phyloP scores from a whole-genome alignment of 2,329 filamentous ascomycete genomes.

The Acephala macrosclerotiorum region DNA sequence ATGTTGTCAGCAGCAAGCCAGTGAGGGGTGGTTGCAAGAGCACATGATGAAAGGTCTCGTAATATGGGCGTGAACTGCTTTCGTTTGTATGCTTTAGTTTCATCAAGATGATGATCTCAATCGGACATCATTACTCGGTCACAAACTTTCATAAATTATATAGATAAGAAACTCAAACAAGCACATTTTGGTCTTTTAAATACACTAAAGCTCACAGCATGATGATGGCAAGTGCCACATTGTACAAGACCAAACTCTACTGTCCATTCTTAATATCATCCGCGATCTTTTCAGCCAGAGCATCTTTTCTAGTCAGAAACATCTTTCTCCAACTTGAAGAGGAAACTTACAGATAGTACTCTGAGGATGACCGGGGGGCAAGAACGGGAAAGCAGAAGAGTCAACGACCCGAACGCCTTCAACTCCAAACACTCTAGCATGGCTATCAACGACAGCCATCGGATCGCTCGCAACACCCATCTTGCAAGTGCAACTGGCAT shows the following conservation, averaged over 20 bases:
- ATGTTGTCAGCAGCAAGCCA: slow-evolving; percentile 26
- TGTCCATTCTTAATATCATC: slow-evolving; percentile 8
- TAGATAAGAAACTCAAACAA: too few relatives aligned
- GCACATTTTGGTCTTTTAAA: too few relatives aligned
- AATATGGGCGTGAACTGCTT: background rate
- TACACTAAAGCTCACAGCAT: too few relatives aligned
- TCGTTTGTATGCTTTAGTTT: background rate
- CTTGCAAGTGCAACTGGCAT: slow-evolving; percentile 61
- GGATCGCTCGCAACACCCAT: slow-evolving; percentile 58
- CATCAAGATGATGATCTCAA: background rate
- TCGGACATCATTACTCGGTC: background rate
- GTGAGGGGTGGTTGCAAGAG: background rate
- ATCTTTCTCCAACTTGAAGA: background rate
- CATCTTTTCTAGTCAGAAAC: background rate
- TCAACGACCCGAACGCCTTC: slow-evolving; percentile 37
- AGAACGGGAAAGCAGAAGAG: slow-evolving; percentile 32
- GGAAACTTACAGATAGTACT: slow-evolving; percentile 44
- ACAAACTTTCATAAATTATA: too few relatives aligned
- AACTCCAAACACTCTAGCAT: slow-evolving; percentile 37
- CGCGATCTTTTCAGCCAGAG: slow-evolving; percentile 6
- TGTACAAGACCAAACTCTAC: background rate
- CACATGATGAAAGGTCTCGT: background rate
- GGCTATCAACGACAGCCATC: slow-evolving; percentile 41
- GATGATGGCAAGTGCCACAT: too few relatives aligned
- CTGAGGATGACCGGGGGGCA: slow-evolving; percentile 52